Evolutionary conservation across 140 eudicot genomes (phyloP).

Genomic region (Flaveria floridana): DNA sequence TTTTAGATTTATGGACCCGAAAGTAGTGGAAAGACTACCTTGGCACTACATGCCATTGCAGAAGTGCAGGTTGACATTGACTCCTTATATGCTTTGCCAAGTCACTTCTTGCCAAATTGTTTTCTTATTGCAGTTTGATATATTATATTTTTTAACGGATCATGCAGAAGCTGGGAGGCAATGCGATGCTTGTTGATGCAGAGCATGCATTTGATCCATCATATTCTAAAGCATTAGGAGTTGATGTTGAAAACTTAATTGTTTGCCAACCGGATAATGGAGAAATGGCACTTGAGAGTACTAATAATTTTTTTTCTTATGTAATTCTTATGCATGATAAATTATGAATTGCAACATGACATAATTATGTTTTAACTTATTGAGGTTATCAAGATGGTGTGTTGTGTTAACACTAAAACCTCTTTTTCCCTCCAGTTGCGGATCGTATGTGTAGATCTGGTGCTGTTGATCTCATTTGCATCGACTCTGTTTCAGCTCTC

Average conservation of each 20-base stretch:
- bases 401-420: conserved; percentile 13
- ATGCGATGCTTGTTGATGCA: conserved; percentile 99
- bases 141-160: neutral
- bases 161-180: conserved; percentile 81
- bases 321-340: conserved; percentile 24
- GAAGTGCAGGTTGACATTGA: conserved; percentile 83
- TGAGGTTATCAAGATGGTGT: conserved; percentile 1
- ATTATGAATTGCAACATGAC: conserved; percentile 22
- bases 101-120: neutral
- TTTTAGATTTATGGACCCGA: conserved; percentile 96
- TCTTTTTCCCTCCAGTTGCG: conserved; percentile 55
- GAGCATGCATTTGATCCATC: conserved; percentile 98
- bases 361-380: neutral
- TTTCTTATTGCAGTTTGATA: neutral
- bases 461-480: conserved; percentile 94
- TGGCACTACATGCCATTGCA: conserved; percentile 96
- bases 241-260: conserved; percentile 90
- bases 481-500: conserved; percentile 97
- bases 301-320: conserved; percentile 27
- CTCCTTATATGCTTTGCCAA: neutral
- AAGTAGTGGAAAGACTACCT: conserved; percentile 97
- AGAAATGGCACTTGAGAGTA: conserved; percentile 99
- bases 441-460: conserved; percentile 99
- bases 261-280: conserved; percentile 99
- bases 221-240: conserved; percentile 93